A percentile compares a stretch with the other conserved stretches of the same genome.
Evolutionary conservation across 2,329 filamentous ascomycete species (phyloP).

Genomic region (Macrophomina pseudophaseolina): DNA sequence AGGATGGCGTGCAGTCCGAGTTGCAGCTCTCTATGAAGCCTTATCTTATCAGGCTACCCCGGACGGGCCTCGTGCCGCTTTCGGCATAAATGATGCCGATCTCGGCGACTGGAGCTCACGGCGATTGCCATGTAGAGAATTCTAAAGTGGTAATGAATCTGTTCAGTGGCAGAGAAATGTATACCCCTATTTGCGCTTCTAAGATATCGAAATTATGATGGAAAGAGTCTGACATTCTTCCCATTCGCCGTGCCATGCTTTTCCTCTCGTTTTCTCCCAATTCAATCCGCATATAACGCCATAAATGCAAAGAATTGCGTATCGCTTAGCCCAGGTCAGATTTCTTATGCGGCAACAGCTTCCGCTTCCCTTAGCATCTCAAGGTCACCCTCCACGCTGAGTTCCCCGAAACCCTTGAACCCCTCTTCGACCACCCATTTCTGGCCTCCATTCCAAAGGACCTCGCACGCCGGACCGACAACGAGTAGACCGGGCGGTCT

Average conservation of each 20-base stretch:
- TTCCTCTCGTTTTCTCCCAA: background rate
- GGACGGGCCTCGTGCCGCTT: background rate
- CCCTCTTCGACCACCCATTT: conserved; percentile 89
- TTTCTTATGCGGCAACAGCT: conserved; percentile 6
- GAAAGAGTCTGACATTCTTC: background rate
- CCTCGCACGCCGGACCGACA: conserved; percentile 82
- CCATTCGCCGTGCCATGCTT: conserved; percentile 14
- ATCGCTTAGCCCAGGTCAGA: background rate
- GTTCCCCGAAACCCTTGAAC: conserved; percentile 72
- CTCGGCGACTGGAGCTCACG: background rate
- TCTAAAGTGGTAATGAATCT: background rate
- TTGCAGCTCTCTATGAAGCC: background rate
- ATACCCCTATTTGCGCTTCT: background rate
- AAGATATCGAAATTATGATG: background rate
- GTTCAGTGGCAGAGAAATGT: background rate
- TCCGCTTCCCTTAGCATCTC: conserved; percentile 23
- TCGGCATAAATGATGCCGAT: conserved; percentile 2
- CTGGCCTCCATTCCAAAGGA: conserved; percentile 67
- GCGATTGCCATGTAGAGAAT: background rate
- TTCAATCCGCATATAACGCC: conserved; percentile 2
- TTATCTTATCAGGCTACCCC: conserved; percentile 5
- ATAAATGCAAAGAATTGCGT: conserved; percentile 17
- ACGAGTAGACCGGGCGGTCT: conserved; percentile 88
- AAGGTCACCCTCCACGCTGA: conserved; percentile 42
- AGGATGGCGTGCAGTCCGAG: conserved; percentile 3